Evolutionary conservation across 129 eudicot genomes (phyloP), one percentile per base, ranked within the genome.

Genomic region (Tagetes erecta): DNA sequence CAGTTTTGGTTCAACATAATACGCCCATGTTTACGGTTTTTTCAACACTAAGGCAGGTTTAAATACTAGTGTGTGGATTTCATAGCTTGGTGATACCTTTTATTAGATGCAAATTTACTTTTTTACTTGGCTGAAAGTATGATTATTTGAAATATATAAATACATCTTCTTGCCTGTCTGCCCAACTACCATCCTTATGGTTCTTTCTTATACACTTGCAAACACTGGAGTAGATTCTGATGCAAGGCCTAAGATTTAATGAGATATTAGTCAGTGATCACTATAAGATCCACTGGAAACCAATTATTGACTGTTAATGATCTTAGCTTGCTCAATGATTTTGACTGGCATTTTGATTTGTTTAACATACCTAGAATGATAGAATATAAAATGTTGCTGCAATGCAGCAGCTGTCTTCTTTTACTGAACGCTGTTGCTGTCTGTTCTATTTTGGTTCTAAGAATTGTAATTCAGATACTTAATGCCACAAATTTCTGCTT

Each of bases 41-140:
- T 67, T 12, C 33, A 73, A 57, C 71, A 49, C 42, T 37, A 36
- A 55, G 52, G 47, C 55, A 45, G 27, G 35, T 30, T 13, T 42
- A 56, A 44, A 3, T 36, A 58, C 55, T 49, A 35, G 41, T 68
- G 59, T 56, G 46, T 35, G 59, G 36, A 81, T 64, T 64, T 66
- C 11, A 53, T 79, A 36, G 63, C 68, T 69, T 27, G 64, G 64
- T 69, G 68, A 44, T 14, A 64, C 38, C 52, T 81, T 64, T 64
- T 45, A 45, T 41, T 36, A 59, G 50, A 60, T 40, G 71, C 36
- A 33, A 31, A 11, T 7, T 8, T 55, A 20, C 74, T 49, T 7
- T 7, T 13, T 47, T 67, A 47, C 67, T 73, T 79, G 20, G 49
- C 64, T 64, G 51, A 65, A 12, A 5, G 10, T 70, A 65, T 40